Conservation (phyloP, 306 rosid genomes). For the Mimosa bimucronata region DNA sequence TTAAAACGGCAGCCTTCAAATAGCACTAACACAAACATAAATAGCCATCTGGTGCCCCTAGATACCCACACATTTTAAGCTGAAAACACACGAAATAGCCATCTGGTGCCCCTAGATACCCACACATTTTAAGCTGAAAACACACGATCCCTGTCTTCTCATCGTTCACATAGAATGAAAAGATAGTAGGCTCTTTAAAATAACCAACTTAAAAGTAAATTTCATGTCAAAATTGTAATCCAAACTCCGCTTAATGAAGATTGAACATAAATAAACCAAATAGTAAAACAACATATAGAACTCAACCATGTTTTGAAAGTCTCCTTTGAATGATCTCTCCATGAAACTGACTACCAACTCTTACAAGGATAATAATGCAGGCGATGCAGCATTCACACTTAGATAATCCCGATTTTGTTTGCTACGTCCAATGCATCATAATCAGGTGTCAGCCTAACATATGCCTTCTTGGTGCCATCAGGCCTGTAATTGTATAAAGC, state of each 20-base stretch:
- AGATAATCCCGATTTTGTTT: constrained; percentile 90
- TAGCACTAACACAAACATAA: background rate
- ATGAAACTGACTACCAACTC: constrained; percentile 33
- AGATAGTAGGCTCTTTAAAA: background rate
- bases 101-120: no score
- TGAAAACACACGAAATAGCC: no score
- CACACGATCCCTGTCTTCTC: background rate
- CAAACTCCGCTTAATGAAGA: constrained; percentile 2
- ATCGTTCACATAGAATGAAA: background rate
- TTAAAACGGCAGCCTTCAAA: background rate
- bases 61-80: no score
- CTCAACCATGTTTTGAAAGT: background rate
- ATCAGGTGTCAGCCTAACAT: constrained; percentile 85
- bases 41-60: background rate
- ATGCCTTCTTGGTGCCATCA: constrained; percentile 94
- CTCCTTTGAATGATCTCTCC: background rate
- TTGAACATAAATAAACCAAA: constrained; percentile 21
- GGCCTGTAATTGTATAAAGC: constrained; percentile 59
- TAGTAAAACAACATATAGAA: constrained; percentile 33
- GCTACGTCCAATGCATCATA: constrained; percentile 88
- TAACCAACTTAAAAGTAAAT: constrained; percentile 23
- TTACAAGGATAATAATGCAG: constrained; percentile 3
- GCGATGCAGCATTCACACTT: constrained; percentile 36
- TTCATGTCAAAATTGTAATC: constrained; percentile 46
- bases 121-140: no score